Percentiles rank a stretch among this genome's conserved stretches.
Evolutionary conservation across 2,329 filamentous ascomycete species (phyloP).

Genomic region (Clonostachys rosea): DNA sequence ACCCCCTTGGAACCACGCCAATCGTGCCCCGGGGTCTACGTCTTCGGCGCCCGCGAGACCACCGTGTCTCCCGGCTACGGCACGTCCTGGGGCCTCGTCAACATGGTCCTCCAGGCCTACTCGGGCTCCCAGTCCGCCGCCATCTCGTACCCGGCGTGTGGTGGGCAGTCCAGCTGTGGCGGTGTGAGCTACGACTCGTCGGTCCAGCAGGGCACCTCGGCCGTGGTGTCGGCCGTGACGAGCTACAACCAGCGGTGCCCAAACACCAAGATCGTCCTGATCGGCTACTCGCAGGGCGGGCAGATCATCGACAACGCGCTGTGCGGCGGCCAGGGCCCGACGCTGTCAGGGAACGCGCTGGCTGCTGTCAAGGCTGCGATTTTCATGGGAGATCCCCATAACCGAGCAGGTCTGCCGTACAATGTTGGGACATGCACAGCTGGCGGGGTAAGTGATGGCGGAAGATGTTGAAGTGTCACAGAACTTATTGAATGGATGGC

Average conservation of each 20-base stretch:
- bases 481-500: not conserved
- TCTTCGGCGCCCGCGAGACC: slow-evolving; percentile 42
- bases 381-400: slow-evolving; percentile 61
- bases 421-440: slow-evolving; percentile 55
- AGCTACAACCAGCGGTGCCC: slow-evolving; percentile 52
- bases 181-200: slow-evolving; percentile 56
- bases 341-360: slow-evolving; percentile 39
- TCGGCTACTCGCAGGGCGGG: slow-evolving; percentile 60
- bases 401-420: slow-evolving; percentile 48
- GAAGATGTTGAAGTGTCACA: not conserved
- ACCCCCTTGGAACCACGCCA: not conserved
- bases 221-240: slow-evolving; percentile 56
- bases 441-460: slow-evolving; percentile 42
- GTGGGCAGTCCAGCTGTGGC: slow-evolving; percentile 53
- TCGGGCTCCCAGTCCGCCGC: slow-evolving; percentile 48
- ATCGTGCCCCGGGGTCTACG: slow-evolving; percentile 32
- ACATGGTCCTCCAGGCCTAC: slow-evolving; percentile 40
- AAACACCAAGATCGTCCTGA: slow-evolving; percentile 49
- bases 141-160: slow-evolving; percentile 57
- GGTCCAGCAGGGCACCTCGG: slow-evolving; percentile 49
- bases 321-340: slow-evolving; percentile 49
- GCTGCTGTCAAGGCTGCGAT: slow-evolving; percentile 58
- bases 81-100: slow-evolving; percentile 41
- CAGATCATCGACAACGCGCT: slow-evolving; percentile 62
- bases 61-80: slow-evolving; percentile 48